Percentiles rank a stretch among this genome's conserved stretches.
Evolutionary conservation across 441 rosid genomes (phyloP).

Genomic region (Theobroma grandiflorum): DNA sequence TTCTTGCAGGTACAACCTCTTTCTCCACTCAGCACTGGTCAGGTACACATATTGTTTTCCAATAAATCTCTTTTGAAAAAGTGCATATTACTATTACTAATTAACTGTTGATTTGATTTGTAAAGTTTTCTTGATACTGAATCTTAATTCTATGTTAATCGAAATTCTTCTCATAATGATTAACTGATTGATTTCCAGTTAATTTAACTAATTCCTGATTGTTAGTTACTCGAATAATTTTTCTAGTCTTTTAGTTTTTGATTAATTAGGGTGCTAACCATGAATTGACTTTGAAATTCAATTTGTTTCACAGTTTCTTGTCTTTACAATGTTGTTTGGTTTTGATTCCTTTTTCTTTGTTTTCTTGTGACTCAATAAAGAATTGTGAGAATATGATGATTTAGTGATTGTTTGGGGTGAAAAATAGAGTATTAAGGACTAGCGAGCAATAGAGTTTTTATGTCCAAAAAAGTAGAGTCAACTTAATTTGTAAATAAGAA

Average conservation of each 20-base stretch:
- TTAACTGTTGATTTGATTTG: not conserved
- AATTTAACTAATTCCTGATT: not conserved
- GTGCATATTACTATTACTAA: not conserved
- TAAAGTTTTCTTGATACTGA: not conserved
- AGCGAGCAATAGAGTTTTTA: not conserved
- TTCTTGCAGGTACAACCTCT: no score
- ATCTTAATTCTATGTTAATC: not conserved
- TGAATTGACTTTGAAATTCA: not conserved
- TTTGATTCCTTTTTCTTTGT: not conserved
- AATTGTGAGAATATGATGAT: not conserved
- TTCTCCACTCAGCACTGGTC: no score
- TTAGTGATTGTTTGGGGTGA: slow-evolving; percentile 1
- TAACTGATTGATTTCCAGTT: slow-evolving; percentile 1
- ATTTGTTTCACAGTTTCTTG: not conserved
- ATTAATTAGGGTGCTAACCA: not conserved
- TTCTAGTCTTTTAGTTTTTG: not conserved
- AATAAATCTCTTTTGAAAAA: not conserved
- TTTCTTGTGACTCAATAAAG: not conserved
- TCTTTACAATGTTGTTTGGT: not conserved
- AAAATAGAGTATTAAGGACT: not conserved
- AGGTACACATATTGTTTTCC: no score
- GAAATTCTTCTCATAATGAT: not conserved
- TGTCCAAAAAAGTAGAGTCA: not conserved
- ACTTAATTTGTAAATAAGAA: slow-evolving; percentile 12
- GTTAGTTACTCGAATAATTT: not conserved